Base-by-base conservation (phyloP, 129 eudicot genomes). In the Saposhnikovia divaricata region DNA sequence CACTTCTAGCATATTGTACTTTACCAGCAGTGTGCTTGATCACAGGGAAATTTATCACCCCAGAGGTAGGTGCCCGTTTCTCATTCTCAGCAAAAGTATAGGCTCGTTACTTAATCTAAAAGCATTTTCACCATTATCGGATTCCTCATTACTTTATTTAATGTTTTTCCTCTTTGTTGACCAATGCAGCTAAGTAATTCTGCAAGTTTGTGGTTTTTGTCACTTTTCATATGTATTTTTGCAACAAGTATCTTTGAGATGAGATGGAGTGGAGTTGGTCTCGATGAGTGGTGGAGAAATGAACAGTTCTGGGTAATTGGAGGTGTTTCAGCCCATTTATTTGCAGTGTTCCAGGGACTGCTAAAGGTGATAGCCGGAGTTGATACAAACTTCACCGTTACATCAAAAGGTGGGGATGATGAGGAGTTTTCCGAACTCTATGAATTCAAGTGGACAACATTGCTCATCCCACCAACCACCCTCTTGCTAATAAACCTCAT, bases 291-390 rank as follows among this genome's bases (percentile, higher is more conserved):
- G 88, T 91, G 96, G 96, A 87, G 96, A 81, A 91, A 91, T 48
- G 96, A 91, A 81, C 96, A 91, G 47, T 91, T 91, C 77, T 91
- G 96, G 93, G 96, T 91, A n/a, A 91, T 91, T 1, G 96, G 96
- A 34, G 96, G 96, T 21, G 93, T 86, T n/a, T 91, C 96, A 1
- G 77, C 96, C 5, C 97, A 91, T 79, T 81, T 91, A 14, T 91
- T 91, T 21, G 97, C 97, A 1, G 88, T 91, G 7, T 81, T 91
- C 72, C 93, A 91, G 85, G 97, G 97, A 25, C 80, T 91, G 8
- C 82, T 91, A 81, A 91, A 91, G 78, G 97, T 91, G 16, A 75
- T 91, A 63, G 93, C 87, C 0, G 97, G 97, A 25, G 93, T 91
- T 42, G 76, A 85, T 74, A 91, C 97, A n/a, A 89, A 89, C 45